Base-by-base conservation (phyloP, 2,329 filamentous ascomycete species). In the Acrocalymma vagum region DNA sequence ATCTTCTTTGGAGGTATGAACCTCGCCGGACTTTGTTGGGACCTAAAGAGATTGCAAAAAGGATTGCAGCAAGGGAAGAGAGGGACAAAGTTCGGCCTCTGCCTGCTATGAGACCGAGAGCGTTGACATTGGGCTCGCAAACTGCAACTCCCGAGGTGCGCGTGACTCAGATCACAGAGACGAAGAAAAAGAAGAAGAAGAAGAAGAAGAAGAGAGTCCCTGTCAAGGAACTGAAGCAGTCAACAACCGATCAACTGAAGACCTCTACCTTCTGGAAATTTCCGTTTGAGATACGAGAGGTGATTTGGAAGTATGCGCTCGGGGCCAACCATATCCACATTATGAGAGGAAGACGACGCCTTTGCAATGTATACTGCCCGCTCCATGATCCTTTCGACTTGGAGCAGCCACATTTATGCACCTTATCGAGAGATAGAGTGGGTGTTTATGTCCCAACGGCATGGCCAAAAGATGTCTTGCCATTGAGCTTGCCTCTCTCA, bases 251-350 rank as follows among this genome's bases (percentile, higher is more conserved):
- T 18, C 38, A 42, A 20, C 14, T 34, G 13, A 13, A 14, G 10
- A 18, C 24, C 3, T 42, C 30, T 16, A 8, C 11, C 2, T 29
- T 42, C 7, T 42, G 38, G 38, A 29, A 18, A 22, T 21, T 42
- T 22, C 38, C 38, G 9, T 34, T 34, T 14, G 38, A 42, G 18
- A 32, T 42, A 2, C 38, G 38, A 7, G 23, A 30, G 18, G 2
- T 20, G 1, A 38, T 47, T n/a, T 46, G 28, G 33, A 39, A 26
- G 24, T 38, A 42, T 25, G 37, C 24, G 9, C 16, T 47, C 17
- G 38, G 43, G 14, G 38, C 28, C 10, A 37, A 42, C 25, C 34
- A 47, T 23, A 37, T 47, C n/a, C 43, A 47, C 21, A 42, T 47
- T 18, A 16, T 38, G 17, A 37, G 29, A 23, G 22, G 29, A 13